Evolutionary conservation across 805 yeast species (phyloP), one percentile per base, ranked within the genome.

Genomic region (Zygoascus flipseniorum): DNA sequence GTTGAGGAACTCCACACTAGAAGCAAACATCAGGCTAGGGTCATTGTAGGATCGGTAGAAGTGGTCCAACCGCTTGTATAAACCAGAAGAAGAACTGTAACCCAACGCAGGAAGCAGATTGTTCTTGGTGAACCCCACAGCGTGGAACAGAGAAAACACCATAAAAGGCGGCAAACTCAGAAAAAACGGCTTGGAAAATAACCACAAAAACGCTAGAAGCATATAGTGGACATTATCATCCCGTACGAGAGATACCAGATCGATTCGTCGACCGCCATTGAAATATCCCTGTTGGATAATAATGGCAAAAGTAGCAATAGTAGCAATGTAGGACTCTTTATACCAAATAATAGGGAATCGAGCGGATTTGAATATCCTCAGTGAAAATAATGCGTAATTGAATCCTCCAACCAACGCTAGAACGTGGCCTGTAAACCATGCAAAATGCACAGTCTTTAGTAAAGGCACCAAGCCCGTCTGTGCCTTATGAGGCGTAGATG

Each of bases 111-210:
- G 96, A 51, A 90, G 72, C 53, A 92, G 59, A 58, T 76, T 77
- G 43, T 81, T 75, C 60, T 85, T 80, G 52, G 78, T 58, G 72
- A 87, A 92, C 18, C 85, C 82, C 63, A 89, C 72, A 10, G 81
- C 82, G 67, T 90, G 97, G 80, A 92, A 89, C 18, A 82, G 65
- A 8, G 97, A 84, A 68, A 85, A 90, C 53, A 86, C 72, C 47
- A 80, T 73, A 65, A 86, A 89, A 52, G 97, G 95, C 23, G 83
- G 66, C 57, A 85, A 71, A 1, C 95, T 77, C 52, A 86, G 65
- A 35, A 79, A 68, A 57, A 79, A 78, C 55, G 76, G 79, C 47
- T 84, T 81, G 59, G 89, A 77, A 54, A 82, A 65, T 63, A 77
- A 69, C 81, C 82, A 80, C 44, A 73, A 73, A 56, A 77, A 58